Evolutionary conservation across 1,284 basidiomycete species (phyloP).

Genomic region (Sparassis latifolia): DNA sequence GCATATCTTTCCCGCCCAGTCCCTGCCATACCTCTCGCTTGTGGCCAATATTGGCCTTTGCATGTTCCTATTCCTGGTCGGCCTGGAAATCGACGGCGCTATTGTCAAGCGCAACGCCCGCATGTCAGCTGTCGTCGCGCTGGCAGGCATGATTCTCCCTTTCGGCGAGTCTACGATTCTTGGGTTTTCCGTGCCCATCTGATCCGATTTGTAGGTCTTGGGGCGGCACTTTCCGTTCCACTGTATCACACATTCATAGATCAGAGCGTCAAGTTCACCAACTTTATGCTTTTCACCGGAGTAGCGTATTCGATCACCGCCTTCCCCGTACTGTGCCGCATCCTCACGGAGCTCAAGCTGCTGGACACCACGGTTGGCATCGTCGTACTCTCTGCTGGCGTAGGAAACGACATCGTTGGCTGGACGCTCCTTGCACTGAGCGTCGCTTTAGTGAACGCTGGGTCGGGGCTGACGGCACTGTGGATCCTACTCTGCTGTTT

Average conservation of each 20-base stretch:
- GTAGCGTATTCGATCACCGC: slow-evolving; percentile 92
- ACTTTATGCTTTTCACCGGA: slow-evolving; percentile 93
- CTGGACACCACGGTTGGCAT: slow-evolving; percentile 92
- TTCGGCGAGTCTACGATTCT: slow-evolving; percentile 15
- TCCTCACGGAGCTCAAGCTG: slow-evolving; percentile 75
- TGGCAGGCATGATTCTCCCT: slow-evolving; percentile 45
- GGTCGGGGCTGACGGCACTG: slow-evolving; percentile 67
- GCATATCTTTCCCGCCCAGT: slow-evolving; percentile 74
- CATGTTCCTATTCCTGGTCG: slow-evolving; percentile 89
- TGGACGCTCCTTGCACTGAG: slow-evolving; percentile 79
- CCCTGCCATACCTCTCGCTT: slow-evolving; percentile 76
- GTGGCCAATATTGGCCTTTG: slow-evolving; percentile 92
- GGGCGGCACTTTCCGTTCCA: slow-evolving; percentile 75
- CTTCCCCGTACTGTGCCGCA: slow-evolving; percentile 90
- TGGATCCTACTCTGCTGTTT: slow-evolving; percentile 80
- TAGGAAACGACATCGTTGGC: slow-evolving; percentile 84
- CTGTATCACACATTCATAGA: slow-evolving; percentile 81
- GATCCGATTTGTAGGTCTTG: slow-evolving; percentile 57
- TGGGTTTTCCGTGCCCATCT: not conserved
- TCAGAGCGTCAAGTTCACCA: slow-evolving; percentile 55
- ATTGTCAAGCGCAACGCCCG: slow-evolving; percentile 77
- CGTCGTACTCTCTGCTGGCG: slow-evolving; percentile 88
- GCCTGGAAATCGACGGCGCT: slow-evolving; percentile 80
- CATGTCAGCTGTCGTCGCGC: slow-evolving; percentile 44
- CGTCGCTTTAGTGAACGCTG: slow-evolving; percentile 85